phyloP scores from a whole-genome alignment of 495 filamentous ascomycete species.

The Zalerion maritima region DNA sequence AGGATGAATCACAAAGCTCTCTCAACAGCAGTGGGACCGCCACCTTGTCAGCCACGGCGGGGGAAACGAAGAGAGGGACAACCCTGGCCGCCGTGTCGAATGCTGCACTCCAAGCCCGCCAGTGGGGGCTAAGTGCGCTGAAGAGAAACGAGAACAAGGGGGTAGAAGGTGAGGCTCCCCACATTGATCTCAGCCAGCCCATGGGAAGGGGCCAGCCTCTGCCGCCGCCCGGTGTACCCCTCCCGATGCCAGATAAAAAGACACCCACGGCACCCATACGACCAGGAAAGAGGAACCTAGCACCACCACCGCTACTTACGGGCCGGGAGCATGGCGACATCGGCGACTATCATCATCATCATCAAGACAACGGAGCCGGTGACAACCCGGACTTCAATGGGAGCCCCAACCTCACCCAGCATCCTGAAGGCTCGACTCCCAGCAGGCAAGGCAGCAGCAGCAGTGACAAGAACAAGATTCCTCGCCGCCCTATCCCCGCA shows the following conservation, averaged over 20 bases:
- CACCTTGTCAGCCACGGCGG: too few relatives aligned
- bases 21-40: slow-evolving; percentile 9
- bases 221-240: slow-evolving; percentile 56
- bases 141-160: slow-evolving; percentile 36
- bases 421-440: too few relatives aligned
- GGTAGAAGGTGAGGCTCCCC: slow-evolving; percentile 20
- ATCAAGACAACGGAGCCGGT: too few relatives aligned
- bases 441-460: too few relatives aligned
- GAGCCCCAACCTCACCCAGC: too few relatives aligned
- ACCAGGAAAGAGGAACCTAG: slow-evolving; percentile 16
- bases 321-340: too few relatives aligned
- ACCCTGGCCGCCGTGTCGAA: slow-evolving; percentile 48
- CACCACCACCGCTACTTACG: slow-evolving; percentile 19
- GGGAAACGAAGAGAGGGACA: slow-evolving; percentile 30
- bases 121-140: slow-evolving; percentile 68
- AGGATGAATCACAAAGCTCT: slow-evolving; percentile 16
- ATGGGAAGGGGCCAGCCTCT: slow-evolving; percentile 64
- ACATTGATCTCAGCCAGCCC: slow-evolving; percentile 43
- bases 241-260: slow-evolving; percentile 40
- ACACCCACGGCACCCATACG: slow-evolving; percentile 39
- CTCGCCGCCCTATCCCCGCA: slow-evolving; percentile 28
- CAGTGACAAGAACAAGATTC: too few relatives aligned
- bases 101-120: slow-evolving; percentile 65
- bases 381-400: too few relatives aligned
- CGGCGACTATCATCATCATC: too few relatives aligned